A percentile compares a stretch with the other conserved stretches of the same genome.
Conservation (phyloP, 202 grass and related monocot species). For the Elaeis oleifera region DNA sequence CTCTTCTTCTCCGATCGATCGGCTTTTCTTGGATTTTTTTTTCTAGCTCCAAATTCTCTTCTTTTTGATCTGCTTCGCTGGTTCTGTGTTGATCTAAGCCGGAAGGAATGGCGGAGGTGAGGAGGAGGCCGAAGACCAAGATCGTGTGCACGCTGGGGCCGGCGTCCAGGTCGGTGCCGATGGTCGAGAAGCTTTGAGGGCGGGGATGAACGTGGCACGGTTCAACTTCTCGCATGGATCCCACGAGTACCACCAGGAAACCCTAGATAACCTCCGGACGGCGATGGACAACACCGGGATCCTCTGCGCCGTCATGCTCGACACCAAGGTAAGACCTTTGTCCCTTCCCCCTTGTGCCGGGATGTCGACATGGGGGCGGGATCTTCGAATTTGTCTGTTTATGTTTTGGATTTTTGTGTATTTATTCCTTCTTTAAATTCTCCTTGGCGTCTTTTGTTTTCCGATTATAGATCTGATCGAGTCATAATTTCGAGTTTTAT, state of each 20-base stretch:
- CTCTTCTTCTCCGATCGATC: conserved; percentile 14
- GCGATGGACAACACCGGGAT: conserved; percentile 61
- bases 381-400: too few relatives aligned
- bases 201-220: conserved; percentile 72
- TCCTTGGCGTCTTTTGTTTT: too few relatives aligned
- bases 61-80: not conserved
- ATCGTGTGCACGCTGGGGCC: conserved; percentile 75
- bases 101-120: conserved; percentile 27
- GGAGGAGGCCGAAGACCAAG: conserved; percentile 56
- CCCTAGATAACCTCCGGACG: conserved; percentile 58
- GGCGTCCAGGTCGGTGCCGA: conserved; percentile 62
- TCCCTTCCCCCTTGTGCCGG: too few relatives aligned
- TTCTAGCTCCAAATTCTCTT: not conserved
- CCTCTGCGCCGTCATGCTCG: conserved; percentile 74
- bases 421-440: too few relatives aligned
- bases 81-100: conserved; percentile 27
- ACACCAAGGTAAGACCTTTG: conserved; percentile 47
- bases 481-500: too few relatives aligned
- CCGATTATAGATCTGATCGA: too few relatives aligned
- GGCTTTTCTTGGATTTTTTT: not conserved
- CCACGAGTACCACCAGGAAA: conserved; percentile 76
- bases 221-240: conserved; percentile 94
- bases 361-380: too few relatives aligned
- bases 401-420: too few relatives aligned
- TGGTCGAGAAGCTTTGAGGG: conserved; percentile 58